phyloP scores from a whole-genome alignment of 768 basidiomycete genomes.

The Candolleomyces efflorescens region DNA sequence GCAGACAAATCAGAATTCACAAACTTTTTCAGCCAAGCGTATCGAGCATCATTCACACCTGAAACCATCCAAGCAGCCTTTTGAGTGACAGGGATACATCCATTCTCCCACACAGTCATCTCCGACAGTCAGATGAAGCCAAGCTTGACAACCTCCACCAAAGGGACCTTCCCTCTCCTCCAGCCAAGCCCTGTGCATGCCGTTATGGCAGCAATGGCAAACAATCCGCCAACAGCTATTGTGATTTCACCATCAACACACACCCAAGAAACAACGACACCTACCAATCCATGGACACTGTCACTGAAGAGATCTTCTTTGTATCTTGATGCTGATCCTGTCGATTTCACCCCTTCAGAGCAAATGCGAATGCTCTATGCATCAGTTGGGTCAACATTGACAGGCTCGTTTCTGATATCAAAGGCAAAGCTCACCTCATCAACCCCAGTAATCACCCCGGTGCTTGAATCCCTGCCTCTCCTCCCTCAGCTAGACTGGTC shows the following conservation, averaged over 20 bases:
- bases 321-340: not conserved
- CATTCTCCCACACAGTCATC: conserved; percentile 24
- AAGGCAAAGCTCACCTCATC: conserved; percentile 7
- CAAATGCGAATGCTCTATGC: conserved; percentile 15
- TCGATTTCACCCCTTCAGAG: conserved; percentile 20
- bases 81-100: conserved; percentile 23
- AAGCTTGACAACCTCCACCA: conserved; percentile 19
- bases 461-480: conserved; percentile 7
- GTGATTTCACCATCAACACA: no score
- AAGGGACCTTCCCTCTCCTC: conserved; percentile 19
- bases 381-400: conserved; percentile 12
- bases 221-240: not conserved
- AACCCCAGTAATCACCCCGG: conserved; percentile 4
- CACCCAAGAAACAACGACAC: no score
- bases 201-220: conserved; percentile 11
- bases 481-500: conserved; percentile 6
- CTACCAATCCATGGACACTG: no score
- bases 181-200: conserved; percentile 20
- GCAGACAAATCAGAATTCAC: conserved; percentile 24
- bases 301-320: no score
- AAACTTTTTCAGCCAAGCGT: conserved; percentile 22
- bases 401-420: conserved; percentile 18
- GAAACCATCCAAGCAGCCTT: conserved; percentile 26
- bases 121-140: conserved; percentile 23
- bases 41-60: conserved; percentile 20